phyloP scores from a whole-genome alignment of 2,329 filamentous ascomycete species.

The Alternaria alternata region DNA sequence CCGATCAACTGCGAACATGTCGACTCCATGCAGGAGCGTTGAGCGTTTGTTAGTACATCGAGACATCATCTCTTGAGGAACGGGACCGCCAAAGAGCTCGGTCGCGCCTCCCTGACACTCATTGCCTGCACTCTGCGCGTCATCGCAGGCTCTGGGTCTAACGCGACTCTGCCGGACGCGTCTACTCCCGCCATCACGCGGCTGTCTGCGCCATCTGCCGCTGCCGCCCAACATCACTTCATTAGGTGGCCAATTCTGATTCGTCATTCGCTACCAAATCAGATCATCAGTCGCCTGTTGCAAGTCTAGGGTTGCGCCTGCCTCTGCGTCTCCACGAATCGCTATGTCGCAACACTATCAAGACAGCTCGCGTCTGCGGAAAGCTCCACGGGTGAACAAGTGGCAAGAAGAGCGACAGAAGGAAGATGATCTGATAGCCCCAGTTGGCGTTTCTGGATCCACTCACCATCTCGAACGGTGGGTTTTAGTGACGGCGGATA shows the following conservation, averaged over 20 bases:
- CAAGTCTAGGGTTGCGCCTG: neutral
- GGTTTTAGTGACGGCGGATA: slow-evolving; percentile 16
- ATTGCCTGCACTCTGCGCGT: neutral
- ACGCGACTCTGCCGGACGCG: neutral
- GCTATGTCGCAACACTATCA: slow-evolving; percentile 3
- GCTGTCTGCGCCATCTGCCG: neutral
- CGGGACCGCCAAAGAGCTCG: neutral
- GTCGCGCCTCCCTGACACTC: neutral
- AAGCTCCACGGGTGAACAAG: neutral
- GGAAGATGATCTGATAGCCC: slow-evolving; percentile 21
- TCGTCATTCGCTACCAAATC: neutral
- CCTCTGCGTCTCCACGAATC: neutral
- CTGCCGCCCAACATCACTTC: neutral
- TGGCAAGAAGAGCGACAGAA: slow-evolving; percentile 9
- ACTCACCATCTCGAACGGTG: slow-evolving; percentile 17
- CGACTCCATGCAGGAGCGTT: neutral
- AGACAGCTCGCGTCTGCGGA: neutral
- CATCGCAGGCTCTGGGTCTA: neutral
- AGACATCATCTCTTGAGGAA: no score
- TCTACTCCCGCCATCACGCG: neutral
- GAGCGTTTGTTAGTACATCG: neutral
- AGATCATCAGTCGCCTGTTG: neutral
- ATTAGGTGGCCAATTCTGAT: neutral
- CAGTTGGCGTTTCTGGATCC: slow-evolving; percentile 8
- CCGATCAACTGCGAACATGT: slow-evolving; percentile 3